Base-by-base conservation (phyloP, 371 early-diverging fungal species). In the Gilbertella persicaria region DNA sequence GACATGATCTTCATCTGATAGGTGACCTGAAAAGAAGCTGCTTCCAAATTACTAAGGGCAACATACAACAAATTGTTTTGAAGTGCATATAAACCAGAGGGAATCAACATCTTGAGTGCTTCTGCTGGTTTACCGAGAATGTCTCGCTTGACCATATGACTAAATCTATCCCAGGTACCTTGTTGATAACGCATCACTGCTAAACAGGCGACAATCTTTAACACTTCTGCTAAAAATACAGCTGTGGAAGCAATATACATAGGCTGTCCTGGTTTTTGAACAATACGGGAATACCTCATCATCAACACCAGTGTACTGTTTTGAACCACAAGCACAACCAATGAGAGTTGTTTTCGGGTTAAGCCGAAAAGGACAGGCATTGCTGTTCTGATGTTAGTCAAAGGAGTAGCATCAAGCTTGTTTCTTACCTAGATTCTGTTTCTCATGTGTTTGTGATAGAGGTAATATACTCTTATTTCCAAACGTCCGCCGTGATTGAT, bases 1-100 rank as follows among this genome's bases (percentile, higher is more conserved):
- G 97, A 92, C 41, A 97, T 78, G 57, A 95, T 96, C 75, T 97
- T 97, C 76, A 97, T 78, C 64, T 97, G 98, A 64, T 96, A 96
- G 8, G 93, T 93, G 38, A 96, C 94, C 71, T 95, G 95, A 64
- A 95, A 96, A 5, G 95, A 93, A 1, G 96, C 95, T 0, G 96
- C 94, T 58, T 95, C 95, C 36, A 97, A 73, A 41, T 85, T 80
- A 28, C 89, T 80, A 16, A 93, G 83, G 0, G 98, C 94, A 4
- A 92, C 72, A 63, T 94, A 97, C 35, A 94, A 89, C 49, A 96
- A 66, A 69, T 96, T 96, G 76, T 97, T 97, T 58, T 97, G 97
- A 29, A 96, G 67, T 10, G 95, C 89, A 69, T 96, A 97, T 14
- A 97, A 71, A 20, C 84, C 87, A 12, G 96, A 93, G 3, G 97